phyloP scores from a whole-genome alignment of 371 early-diverging fungal species.

The Rhizomucor miehei region DNA sequence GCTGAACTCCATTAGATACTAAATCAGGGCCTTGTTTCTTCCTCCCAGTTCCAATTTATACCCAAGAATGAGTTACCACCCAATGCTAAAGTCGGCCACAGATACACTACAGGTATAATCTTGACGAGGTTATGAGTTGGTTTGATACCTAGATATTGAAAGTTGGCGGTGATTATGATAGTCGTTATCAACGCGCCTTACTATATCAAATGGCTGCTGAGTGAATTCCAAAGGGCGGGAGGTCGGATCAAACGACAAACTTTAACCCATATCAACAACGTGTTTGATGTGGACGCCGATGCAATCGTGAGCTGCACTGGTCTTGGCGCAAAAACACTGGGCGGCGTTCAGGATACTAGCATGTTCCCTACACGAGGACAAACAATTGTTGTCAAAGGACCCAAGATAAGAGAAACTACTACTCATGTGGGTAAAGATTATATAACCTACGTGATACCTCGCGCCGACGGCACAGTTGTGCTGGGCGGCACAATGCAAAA shows the following conservation, averaged over 20 bases:
- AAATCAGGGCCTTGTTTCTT: background rate
- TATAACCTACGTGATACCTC: conserved; percentile 73
- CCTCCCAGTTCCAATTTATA: conserved; percentile 33
- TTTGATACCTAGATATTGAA: background rate
- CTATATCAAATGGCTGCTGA: conserved; percentile 64
- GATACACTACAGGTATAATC: conserved; percentile 58
- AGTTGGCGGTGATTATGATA: conserved; percentile 2
- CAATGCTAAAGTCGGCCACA: conserved; percentile 45
- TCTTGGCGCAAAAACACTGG: conserved; percentile 56
- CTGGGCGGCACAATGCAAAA: conserved; percentile 75
- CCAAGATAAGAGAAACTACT: conserved; percentile 55
- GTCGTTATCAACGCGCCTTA: conserved; percentile 57
- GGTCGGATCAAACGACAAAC: conserved; percentile 43
- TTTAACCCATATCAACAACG: conserved; percentile 53
- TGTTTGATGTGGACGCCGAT: conserved; percentile 18
- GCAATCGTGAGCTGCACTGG: conserved; percentile 81
- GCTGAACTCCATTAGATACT: background rate
- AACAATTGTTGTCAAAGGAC: conserved; percentile 60
- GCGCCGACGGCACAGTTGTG: conserved; percentile 72
- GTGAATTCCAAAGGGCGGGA: conserved; percentile 50
- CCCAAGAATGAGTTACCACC: conserved; percentile 39
- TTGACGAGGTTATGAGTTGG: too few species aligned
- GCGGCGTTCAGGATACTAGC: conserved; percentile 65
- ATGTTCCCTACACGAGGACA: conserved; percentile 78
- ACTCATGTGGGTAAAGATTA: conserved; percentile 31